A percentile compares a stretch with the other conserved stretches of the same genome.
Conservation (phyloP, 805 yeast genomes). For the Candida verbasci region DNA sequence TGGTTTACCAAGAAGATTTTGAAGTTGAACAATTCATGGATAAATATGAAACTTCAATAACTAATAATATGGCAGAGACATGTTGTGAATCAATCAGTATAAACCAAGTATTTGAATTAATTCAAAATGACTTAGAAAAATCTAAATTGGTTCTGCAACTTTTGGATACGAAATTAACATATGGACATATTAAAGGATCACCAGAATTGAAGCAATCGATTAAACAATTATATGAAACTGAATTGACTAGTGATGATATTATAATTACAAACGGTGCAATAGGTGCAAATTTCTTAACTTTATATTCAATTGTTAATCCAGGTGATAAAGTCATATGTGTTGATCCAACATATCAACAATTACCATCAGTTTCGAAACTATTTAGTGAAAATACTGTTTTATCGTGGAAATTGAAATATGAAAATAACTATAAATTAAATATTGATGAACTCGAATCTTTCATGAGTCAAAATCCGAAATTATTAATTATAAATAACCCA, state of each 20-base stretch:
- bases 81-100: conserved; percentile 45
- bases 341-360: conserved; percentile 49
- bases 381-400: conserved; percentile 40
- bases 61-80: conserved; percentile 47
- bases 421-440: conserved; percentile 34
- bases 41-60: conserved; percentile 36
- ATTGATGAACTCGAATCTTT: conserved; percentile 24
- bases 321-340: conserved; percentile 47
- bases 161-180: conserved; percentile 28
- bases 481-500: conserved; percentile 45
- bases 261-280: conserved; percentile 53
- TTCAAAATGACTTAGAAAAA: background rate
- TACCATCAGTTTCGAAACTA: conserved; percentile 42
- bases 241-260: conserved; percentile 29
- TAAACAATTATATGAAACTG: conserved; percentile 32
- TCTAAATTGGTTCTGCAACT: conserved; percentile 13
- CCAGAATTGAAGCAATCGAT: conserved; percentile 32
- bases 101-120: conserved; percentile 29
- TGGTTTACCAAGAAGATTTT: conserved; percentile 45
- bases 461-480: conserved; percentile 35
- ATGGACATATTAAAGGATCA: conserved; percentile 47
- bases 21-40: conserved; percentile 56
- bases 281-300: conserved; percentile 47
- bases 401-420: conserved; percentile 25
- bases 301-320: conserved; percentile 40